Evolutionary conservation across 2,329 filamentous ascomycete species (phyloP), one percentile per base, ranked within the genome.

Genomic region (Harringtonia lauricola): DNA sequence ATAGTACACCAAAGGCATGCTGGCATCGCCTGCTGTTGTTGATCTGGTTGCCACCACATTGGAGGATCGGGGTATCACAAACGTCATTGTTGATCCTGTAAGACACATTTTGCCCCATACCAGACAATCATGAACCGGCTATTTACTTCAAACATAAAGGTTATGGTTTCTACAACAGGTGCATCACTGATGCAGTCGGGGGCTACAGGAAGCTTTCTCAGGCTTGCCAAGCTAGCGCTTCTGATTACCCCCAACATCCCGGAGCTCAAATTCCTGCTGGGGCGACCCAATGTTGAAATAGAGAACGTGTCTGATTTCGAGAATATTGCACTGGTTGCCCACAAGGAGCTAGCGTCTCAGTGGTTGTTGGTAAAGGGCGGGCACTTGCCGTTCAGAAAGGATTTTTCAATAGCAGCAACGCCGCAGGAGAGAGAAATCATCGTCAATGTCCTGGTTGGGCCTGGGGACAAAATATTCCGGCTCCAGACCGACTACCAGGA

Each of bases 361-460:
- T 88, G 83, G 66, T 83, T 95, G 26, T 71, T 96, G 10, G 68
- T 95, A 46, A 96, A 96, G 63, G 90, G 90, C 35, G 90, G 90
- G 0, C 92, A 96, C 63, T 62, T 83, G n/a, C 88, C 90, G 2
- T 74, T 96, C 50, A 79, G 72, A 6, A 70, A 67, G 40, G 74
- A 82, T 39, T 69, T 78, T 19, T 68, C 67, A 7, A 71, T 74
- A 0, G 81, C 86, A 0, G 67, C 63, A 36, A 64, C 59, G 1
- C 68, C 77, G 1, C 69, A 70, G 8, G 79, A 89, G 41, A 75
- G 68, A 40, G 65, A 78, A 22, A 54, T 83, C 2, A 79, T 95
- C 2, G 71, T 94, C 24, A 86, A 96, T 57, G 71, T 95, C 4
- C 70, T 95, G 6, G 77, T 78, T 36, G 83, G 86, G 8, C 62